Evolutionary conservation across 2,329 filamentous ascomycete species (phyloP).

Genomic region (Epichloe festucae): DNA sequence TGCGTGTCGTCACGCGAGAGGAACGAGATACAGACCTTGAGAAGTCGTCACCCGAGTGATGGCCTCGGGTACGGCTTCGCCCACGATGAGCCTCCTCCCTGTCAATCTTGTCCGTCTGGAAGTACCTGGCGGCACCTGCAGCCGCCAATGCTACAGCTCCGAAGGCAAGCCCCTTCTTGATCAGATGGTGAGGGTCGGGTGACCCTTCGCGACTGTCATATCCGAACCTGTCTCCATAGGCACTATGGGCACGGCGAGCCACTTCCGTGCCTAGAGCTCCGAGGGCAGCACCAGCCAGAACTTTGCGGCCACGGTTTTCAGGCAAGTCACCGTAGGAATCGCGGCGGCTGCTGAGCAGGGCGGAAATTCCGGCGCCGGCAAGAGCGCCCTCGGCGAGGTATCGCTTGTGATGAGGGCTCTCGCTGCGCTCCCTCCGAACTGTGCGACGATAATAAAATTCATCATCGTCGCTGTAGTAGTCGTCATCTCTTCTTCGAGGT

Average conservation of each 20-base stretch:
- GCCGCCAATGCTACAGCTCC: conserved; percentile 51
- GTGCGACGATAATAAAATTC: conserved; percentile 33
- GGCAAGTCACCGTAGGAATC: conserved; percentile 35
- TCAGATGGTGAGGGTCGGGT: conserved; percentile 30
- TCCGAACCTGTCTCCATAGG: conserved; percentile 41
- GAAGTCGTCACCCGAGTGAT: conserved; percentile 28
- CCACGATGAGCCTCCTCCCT: conserved; percentile 46
- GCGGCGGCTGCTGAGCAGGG: conserved; percentile 43
- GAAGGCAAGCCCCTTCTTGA: conserved; percentile 49
- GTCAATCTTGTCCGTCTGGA: conserved; percentile 45
- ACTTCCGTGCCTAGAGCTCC: conserved; percentile 51
- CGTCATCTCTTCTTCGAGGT: conserved; percentile 28
- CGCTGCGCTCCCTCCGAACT: conserved; percentile 37
- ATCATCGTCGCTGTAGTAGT: conserved; percentile 34
- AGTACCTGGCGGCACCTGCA: conserved; percentile 52
- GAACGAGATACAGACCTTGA: conserved; percentile 22
- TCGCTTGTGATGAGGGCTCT: conserved; percentile 40
- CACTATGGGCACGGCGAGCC: conserved; percentile 45
- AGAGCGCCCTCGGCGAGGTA: conserved; percentile 52
- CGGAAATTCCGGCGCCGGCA: conserved; percentile 48
- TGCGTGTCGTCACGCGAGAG: conserved; percentile 25
- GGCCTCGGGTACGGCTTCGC: conserved; percentile 35
- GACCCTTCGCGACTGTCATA: conserved; percentile 21
- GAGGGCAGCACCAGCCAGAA: conserved; percentile 47
- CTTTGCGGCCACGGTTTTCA: conserved; percentile 42